phyloP scores from a whole-genome alignment of 192 early-diverging fungal genomes.

The Backusella liffmaniae region DNA sequence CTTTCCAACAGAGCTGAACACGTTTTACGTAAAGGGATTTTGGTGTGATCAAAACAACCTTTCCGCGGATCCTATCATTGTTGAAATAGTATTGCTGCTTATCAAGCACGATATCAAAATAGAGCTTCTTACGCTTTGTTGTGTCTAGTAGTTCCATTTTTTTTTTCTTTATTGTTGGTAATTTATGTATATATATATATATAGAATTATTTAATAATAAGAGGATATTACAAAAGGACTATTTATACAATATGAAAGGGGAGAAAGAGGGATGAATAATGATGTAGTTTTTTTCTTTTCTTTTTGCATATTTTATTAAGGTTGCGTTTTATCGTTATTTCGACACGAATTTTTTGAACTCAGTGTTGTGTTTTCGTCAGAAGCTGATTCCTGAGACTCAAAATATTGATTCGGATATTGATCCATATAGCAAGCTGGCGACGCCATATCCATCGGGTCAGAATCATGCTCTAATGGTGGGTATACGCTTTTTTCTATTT shows the following conservation, averaged over 20 bases:
- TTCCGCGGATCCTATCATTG: background rate
- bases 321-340: background rate
- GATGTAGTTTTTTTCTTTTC: background rate
- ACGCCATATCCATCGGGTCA: background rate
- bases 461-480: background rate
- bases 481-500: background rate
- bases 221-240: background rate
- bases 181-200: background rate
- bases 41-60: background rate
- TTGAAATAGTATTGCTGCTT: slow-evolving; percentile 1
- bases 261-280: background rate
- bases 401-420: background rate
- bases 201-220: background rate
- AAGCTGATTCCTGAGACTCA: background rate
- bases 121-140: background rate
- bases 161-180: background rate
- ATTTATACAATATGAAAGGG: background rate
- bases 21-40: background rate
- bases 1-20: background rate
- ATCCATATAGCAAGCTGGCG: background rate
- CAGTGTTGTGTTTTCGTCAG: background rate
- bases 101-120: background rate
- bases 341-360: background rate
- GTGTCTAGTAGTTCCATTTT: background rate
- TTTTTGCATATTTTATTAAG: background rate